Evolutionary conservation across 164 flowering plant species (phyloP).

Genomic region (Akebia trifoliata): DNA sequence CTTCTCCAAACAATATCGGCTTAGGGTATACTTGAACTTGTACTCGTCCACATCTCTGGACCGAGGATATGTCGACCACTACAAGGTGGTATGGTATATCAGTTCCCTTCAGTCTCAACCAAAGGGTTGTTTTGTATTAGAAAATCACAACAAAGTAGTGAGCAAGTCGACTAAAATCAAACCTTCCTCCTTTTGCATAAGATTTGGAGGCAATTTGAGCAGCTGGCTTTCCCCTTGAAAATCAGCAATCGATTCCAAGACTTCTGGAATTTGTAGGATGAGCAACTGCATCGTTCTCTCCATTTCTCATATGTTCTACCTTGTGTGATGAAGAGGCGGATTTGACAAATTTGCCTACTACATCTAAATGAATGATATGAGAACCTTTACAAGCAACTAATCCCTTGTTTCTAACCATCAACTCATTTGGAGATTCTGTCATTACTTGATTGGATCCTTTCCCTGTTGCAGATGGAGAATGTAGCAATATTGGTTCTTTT

Average conservation of each 20-base stretch:
- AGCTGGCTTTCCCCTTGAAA: constrained; percentile 53
- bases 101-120: no score
- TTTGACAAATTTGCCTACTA: constrained; percentile 18
- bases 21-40: no score
- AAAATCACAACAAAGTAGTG: neutral
- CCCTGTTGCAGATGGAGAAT: constrained; percentile 45
- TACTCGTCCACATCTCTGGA: no score
- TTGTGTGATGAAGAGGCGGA: constrained; percentile 18
- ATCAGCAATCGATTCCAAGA: constrained; percentile 24
- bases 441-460: constrained; percentile 47
- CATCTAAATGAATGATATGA: constrained; percentile 21
- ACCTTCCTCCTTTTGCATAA: no score
- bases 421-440: constrained; percentile 23
- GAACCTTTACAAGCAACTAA: constrained; percentile 19
- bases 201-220: constrained; percentile 13
- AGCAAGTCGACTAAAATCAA: no score
- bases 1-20: no score
- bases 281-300: constrained; percentile 17
- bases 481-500: constrained; percentile 26
- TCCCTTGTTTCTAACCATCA: constrained; percentile 16
- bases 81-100: no score
- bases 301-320: constrained; percentile 21
- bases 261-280: constrained; percentile 14
- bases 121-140: no score
- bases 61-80: no score